phyloP scores from a whole-genome alignment of 1,284 basidiomycete genomes.

The Marasmius fiardii region DNA sequence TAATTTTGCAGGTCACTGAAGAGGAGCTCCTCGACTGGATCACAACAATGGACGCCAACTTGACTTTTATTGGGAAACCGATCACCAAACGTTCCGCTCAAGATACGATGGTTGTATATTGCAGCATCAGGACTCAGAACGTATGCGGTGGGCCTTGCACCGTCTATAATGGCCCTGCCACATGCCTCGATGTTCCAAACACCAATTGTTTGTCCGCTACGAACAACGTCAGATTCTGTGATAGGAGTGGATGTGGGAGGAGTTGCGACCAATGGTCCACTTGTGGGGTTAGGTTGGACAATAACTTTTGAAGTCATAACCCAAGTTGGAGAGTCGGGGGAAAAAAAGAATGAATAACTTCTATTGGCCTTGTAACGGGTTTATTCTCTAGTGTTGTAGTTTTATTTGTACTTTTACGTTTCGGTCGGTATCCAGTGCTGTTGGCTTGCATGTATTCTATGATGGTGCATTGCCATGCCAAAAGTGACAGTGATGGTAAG shows the following conservation, averaged over 20 bases:
- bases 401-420: too few relatives aligned
- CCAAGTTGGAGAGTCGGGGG: too few relatives aligned
- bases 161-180: constrained; percentile 20
- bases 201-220: constrained; percentile 25
- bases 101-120: constrained; percentile 22
- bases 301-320: constrained; percentile 23
- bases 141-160: constrained; percentile 24
- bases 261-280: constrained; percentile 19
- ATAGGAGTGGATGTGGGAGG: constrained; percentile 16
- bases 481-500: too few relatives aligned
- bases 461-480: too few relatives aligned
- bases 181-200: constrained; percentile 20
- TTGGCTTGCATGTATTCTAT: too few relatives aligned
- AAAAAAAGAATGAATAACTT: too few relatives aligned
- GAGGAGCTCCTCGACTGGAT: constrained; percentile 16
- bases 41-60: constrained; percentile 20
- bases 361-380: too few relatives aligned
- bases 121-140: constrained; percentile 12
- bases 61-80: constrained; percentile 21
- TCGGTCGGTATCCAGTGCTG: too few relatives aligned
- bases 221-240: constrained; percentile 23
- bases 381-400: too few relatives aligned
- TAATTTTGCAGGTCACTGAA: not conserved
- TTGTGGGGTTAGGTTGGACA: constrained; percentile 18
- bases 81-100: constrained; percentile 13